Base-by-base conservation (phyloP, 2,329 filamentous ascomycete genomes). In the Fusarium mundagurra region DNA sequence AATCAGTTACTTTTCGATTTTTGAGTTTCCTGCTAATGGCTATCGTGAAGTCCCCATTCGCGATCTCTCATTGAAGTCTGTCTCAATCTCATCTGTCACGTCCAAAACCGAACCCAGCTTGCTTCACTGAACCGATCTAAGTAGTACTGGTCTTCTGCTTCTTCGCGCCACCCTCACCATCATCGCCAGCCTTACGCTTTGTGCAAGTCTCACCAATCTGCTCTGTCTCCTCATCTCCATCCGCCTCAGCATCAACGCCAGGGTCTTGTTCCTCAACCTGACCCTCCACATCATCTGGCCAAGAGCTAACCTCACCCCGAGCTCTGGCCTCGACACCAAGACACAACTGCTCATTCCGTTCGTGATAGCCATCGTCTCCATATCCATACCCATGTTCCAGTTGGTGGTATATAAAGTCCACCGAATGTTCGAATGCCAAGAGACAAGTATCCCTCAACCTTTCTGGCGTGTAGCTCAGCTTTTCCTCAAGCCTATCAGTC, bases 21-120 rank as follows among this genome's bases (percentile, higher is more conserved):
- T 3, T 3, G 0, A 34, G 31, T 5, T 12, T 1, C 4, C 0
- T 12, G 0, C 17, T 24, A 8, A 13, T 1, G n/a, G 1, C 6
- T 8, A 1, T 12, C 2, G 5, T 24, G 17, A 20, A 20, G 5
- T 4, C 13, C 6, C 17, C 8, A 20, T 10, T 8, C 12, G 17
- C 12, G 1, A 27, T 34, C 13, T 17, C 31, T 6, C 17, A 8
- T 6, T 16, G 1, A 20, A 13, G 18, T 22, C 50, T 9, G 18
- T 29, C 18, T 22, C 24, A 29, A 27, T 54, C 24, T 36, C 24
- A 54, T 29, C 18, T 12, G 50, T 12, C 10, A 18, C 33, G 9
- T 36, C 50, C 33, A 22, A 53, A 8, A 9, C 3, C 12, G 9
- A 3, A 8, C 3, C n/a, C 4, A 22, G 5, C n/a, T 2, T 27